These are phyloP conservation scores for Stachybotrys chlorohalonatus DNA, from an alignment of 2,329 filamentous ascomycete species.

Conservation along the genomic window DNA sequence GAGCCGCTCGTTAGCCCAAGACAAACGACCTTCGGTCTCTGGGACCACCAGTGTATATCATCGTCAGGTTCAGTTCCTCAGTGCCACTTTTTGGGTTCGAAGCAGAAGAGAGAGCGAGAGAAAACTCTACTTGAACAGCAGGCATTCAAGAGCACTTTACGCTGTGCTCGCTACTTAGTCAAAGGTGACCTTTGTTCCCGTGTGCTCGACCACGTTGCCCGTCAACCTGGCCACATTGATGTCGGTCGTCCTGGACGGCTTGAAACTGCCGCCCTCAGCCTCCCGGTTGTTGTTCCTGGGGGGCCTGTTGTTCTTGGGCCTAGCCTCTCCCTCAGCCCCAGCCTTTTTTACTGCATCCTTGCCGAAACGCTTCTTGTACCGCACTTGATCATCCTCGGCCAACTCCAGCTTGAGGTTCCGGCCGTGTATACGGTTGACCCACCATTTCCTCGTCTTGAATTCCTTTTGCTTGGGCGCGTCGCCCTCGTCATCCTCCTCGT, in stretches of 20 bases:
- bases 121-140: not conserved
- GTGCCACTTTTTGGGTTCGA: no score
- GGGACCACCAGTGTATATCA: not conserved
- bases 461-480: constrained; percentile 35
- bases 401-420: constrained; percentile 81
- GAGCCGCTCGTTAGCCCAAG: not conserved
- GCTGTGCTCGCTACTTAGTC: constrained; percentile 37
- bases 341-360: constrained; percentile 42
- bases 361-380: constrained; percentile 92
- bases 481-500: constrained; percentile 33
- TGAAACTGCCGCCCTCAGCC: not conserved
- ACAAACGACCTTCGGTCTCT: not conserved
- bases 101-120: no score
- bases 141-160: not conserved
- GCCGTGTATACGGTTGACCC: constrained; percentile 76
- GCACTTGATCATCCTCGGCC: constrained; percentile 78
- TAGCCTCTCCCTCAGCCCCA: constrained; percentile 16
- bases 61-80: not conserved
- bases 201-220: constrained; percentile 67
- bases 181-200: constrained; percentile 77
- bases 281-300: constrained; percentile 9
- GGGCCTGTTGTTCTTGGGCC: constrained; percentile 28
- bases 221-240: constrained; percentile 55
- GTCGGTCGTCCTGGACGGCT: constrained; percentile 24
- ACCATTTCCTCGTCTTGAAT: constrained; percentile 61